These are phyloP conservation scores for Stevia rebaudiana DNA, from an alignment of 140 eudicot genomes.

Conservation along the genomic window DNA sequence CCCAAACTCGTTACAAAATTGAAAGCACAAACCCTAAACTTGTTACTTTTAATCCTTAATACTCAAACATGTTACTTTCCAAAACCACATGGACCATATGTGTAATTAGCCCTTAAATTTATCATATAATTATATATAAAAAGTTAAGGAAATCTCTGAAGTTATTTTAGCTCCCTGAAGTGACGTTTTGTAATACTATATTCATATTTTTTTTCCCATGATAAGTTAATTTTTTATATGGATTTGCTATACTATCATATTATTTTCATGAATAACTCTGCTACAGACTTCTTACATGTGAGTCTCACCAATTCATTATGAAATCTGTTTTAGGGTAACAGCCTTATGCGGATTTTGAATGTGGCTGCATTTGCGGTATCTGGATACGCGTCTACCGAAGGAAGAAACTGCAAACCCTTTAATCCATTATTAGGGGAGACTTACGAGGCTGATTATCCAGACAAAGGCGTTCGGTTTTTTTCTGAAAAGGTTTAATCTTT, in stretches of 20 bases:
- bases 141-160: not conserved
- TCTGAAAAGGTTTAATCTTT: conserved; percentile 73
- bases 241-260: not conserved
- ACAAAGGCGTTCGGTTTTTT: conserved; percentile 85
- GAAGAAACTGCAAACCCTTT: conserved; percentile 90
- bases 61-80: too few species aligned
- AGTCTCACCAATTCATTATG: conserved; percentile 24
- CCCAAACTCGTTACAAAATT: too few species aligned
- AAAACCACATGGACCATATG: too few species aligned
- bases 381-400: conserved; percentile 95
- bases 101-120: too few species aligned
- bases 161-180: not conserved
- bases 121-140: too few species aligned
- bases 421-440: conserved; percentile 97
- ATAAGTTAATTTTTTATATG: not conserved
- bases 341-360: conserved; percentile 95
- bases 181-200: not conserved
- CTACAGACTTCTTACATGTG: conserved; percentile 9
- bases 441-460: conserved; percentile 94
- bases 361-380: conserved; percentile 99
- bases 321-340: conserved; percentile 64
- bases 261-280: conserved; percentile 11
- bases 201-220: not conserved
- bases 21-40: too few species aligned
- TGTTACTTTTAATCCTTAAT: too few species aligned